Evolutionary conservation across 2,329 filamentous ascomycete genomes (phyloP).

Genomic region (Phialemonium atrogriseum): DNA sequence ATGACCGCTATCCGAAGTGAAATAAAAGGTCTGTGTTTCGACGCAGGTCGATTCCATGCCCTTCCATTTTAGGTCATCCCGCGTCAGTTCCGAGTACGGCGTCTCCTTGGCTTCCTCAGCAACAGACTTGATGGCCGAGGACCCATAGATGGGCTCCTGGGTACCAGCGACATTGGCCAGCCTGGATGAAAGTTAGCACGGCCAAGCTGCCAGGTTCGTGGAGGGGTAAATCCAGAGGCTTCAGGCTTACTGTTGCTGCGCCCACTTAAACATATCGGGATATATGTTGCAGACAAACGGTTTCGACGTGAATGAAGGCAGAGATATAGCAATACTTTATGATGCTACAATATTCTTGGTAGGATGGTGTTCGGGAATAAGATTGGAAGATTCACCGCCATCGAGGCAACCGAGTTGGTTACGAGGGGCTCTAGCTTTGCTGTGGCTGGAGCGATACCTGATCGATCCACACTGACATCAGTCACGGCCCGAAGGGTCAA

Average conservation of each 20-base stretch:
- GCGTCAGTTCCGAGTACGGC: slow-evolving; percentile 71
- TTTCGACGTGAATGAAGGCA: slow-evolving; percentile 1
- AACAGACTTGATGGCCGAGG: slow-evolving; percentile 78
- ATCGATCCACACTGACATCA: no score
- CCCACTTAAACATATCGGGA: slow-evolving; percentile 80
- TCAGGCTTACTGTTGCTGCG: slow-evolving; percentile 71
- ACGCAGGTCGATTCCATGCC: slow-evolving; percentile 77
- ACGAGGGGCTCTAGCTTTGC: slow-evolving; percentile 9
- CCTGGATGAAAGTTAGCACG: slow-evolving; percentile 28
- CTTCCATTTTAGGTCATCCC: slow-evolving; percentile 75
- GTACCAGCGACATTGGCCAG: slow-evolving; percentile 82
- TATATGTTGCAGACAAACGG: slow-evolving; percentile 1
- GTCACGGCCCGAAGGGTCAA: slow-evolving; percentile 1
- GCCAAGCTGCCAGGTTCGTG: not conserved
- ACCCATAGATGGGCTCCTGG: slow-evolving; percentile 91
- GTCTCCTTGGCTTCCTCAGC: slow-evolving; percentile 69
- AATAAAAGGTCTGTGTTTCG: slow-evolving; percentile 92
- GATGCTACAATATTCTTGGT: slow-evolving; percentile 3
- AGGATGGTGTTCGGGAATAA: slow-evolving; percentile 1
- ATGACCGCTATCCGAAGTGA: slow-evolving; percentile 70
- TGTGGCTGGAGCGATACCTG: slow-evolving; percentile 12
- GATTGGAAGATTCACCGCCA: slow-evolving; percentile 14
- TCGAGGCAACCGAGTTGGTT: slow-evolving; percentile 5
- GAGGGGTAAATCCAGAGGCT: not conserved
- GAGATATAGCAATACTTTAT: slow-evolving; percentile 1